A percentile compares a stretch with the other conserved stretches of the same genome.
These are phyloP conservation scores for Corchorus olitorius DNA, from an alignment of 345 rosid species.

Conservation along the genomic window DNA sequence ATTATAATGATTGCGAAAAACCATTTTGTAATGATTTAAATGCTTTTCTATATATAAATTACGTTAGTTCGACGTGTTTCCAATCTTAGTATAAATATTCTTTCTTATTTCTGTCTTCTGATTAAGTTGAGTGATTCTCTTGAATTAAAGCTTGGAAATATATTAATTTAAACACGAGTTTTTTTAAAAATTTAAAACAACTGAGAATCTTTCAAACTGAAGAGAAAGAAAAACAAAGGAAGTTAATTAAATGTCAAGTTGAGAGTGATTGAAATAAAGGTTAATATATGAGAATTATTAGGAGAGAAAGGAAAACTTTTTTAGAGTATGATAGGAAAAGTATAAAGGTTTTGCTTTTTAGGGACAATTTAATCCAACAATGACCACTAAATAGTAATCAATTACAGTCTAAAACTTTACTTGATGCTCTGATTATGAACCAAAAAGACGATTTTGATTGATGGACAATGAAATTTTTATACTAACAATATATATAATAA, in stretches of 20 bases:
- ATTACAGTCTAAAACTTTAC: not conserved
- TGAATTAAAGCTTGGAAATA: not conserved
- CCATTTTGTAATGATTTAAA: not conserved
- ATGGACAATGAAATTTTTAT: slow-evolving; percentile 1
- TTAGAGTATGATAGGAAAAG: not conserved
- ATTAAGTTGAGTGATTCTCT: slow-evolving; percentile 15
- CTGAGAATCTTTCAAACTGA: not conserved
- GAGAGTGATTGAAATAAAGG: not conserved
- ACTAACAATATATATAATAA: not conserved
- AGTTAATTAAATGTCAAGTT: not conserved
- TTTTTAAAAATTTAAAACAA: not conserved
- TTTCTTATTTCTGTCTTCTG: not conserved
- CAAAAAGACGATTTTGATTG: not conserved
- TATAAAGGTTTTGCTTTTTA: not conserved
- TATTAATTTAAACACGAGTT: not conserved
- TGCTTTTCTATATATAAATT: not conserved
- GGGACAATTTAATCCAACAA: slow-evolving; percentile 16
- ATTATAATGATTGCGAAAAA: not conserved
- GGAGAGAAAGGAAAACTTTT: not conserved
- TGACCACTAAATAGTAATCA: not conserved
- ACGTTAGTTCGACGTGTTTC: not conserved
- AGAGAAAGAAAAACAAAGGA: not conserved
- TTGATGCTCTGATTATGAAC: not conserved
- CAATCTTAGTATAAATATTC: not conserved
- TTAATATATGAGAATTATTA: not conserved